A percentile compares a stretch with the other conserved stretches of the same genome.
Evolutionary conservation across 495 filamentous ascomycete genomes (phyloP).

Genomic region (Lasiosphaeria hispida): DNA sequence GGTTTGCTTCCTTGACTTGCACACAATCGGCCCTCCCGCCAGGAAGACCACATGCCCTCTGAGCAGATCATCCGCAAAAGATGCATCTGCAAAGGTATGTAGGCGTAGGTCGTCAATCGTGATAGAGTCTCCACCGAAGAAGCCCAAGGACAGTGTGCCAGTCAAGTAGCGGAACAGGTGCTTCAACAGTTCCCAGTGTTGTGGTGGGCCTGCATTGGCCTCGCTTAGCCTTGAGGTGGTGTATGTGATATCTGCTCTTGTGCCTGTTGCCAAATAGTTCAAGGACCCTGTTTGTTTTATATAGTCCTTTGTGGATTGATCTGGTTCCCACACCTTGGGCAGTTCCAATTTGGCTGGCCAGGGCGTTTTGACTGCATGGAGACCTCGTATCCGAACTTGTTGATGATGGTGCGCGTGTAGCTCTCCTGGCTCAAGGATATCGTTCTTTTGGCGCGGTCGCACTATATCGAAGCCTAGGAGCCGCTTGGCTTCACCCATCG

Average conservation of each 20-base stretch:
- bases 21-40: conserved; percentile 6
- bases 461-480: conserved; percentile 13
- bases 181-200: background rate
- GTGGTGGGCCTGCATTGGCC: no score
- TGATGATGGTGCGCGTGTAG: background rate
- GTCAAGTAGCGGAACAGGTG: conserved; percentile 6
- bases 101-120: background rate
- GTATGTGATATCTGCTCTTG: conserved; percentile 8
- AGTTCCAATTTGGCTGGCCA: background rate
- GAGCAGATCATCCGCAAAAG: conserved; percentile 10
- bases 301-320: background rate
- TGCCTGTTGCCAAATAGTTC: background rate
- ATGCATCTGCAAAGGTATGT: conserved; percentile 4
- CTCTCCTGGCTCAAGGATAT: background rate
- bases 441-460: background rate
- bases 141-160: background rate
- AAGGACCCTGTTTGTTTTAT: conserved; percentile 6
- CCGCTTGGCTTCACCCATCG: background rate
- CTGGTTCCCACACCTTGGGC: background rate
- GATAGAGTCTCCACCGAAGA: background rate
- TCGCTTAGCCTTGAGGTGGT: background rate
- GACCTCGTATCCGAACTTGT: background rate
- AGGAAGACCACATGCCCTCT: conserved; percentile 7
- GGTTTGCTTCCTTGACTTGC: conserved; percentile 7
- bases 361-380: background rate